Percentiles rank a stretch among this genome's conserved stretches.
Conservation (phyloP, 345 rosid genomes). For the Hibiscus syriacus region DNA sequence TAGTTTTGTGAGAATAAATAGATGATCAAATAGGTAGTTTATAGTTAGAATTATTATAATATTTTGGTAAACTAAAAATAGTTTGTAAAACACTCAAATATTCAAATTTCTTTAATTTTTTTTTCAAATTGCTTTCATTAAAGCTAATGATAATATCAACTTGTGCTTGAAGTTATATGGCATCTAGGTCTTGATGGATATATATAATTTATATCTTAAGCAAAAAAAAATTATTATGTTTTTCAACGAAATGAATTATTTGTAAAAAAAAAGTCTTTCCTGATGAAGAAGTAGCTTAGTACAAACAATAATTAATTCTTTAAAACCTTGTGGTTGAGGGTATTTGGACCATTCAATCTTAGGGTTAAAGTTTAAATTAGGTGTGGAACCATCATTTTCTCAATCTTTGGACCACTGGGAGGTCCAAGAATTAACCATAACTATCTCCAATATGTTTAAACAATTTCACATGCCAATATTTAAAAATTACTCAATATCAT, state of each 20-base stretch:
- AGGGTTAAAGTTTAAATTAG: not conserved
- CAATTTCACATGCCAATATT: not conserved
- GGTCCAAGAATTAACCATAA: not conserved
- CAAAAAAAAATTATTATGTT: not conserved
- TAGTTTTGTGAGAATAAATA: no score
- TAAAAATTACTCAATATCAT: not conserved
- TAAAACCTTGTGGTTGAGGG: not conserved
- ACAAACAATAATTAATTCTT: not conserved
- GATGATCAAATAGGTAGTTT: no score
- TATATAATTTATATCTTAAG: not conserved
- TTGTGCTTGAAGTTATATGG: not conserved
- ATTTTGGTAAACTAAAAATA: no score
- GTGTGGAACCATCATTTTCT: not conserved
- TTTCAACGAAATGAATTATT: no score
- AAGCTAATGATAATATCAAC: not conserved
- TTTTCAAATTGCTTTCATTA: no score
- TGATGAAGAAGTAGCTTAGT: not conserved
- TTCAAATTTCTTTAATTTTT: no score
- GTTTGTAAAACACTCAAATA: no score
- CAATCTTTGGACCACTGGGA: not conserved
- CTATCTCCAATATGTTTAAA: not conserved
- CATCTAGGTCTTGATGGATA: not conserved
- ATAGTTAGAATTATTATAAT: no score
- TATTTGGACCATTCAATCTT: not conserved
- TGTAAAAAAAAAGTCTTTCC: not conserved